Conservation (phyloP, 2,329 filamentous ascomycete species). For the Zymoseptoria brevis region DNA sequence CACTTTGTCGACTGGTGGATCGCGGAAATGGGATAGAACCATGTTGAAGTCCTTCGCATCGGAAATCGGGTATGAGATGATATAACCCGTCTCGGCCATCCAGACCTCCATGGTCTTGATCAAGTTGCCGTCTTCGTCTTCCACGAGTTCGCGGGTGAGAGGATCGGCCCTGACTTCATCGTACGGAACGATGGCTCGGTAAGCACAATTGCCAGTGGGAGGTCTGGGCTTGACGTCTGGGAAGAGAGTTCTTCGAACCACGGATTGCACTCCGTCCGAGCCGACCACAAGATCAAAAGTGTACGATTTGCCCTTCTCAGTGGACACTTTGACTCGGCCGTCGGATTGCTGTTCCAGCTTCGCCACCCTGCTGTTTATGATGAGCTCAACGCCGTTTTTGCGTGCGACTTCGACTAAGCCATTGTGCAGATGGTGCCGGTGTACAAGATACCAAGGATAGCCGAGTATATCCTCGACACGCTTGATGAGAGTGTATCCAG, state of each 20-base stretch:
- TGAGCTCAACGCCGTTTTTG: constrained; percentile 32
- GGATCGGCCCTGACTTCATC: constrained; percentile 37
- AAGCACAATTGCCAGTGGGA: constrained; percentile 39
- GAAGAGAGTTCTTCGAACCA: constrained; percentile 34
- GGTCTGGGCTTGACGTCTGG: constrained; percentile 35
- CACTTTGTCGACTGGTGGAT: constrained; percentile 31
- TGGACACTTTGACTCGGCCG: constrained; percentile 26
- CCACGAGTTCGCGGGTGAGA: constrained; percentile 26
- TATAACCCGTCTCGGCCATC: constrained; percentile 33
- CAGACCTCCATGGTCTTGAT: constrained; percentile 41
- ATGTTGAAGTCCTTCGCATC: constrained; percentile 40
- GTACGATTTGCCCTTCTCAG: constrained; percentile 17
- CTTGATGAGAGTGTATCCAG: constrained; percentile 33
- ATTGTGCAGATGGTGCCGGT: constrained; percentile 40
- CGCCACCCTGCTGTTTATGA: constrained; percentile 33
- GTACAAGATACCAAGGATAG: constrained; percentile 41
- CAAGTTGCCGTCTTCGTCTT: constrained; percentile 26
- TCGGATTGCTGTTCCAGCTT: constrained; percentile 25
- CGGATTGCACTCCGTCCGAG: constrained; percentile 26
- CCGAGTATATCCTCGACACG: constrained; percentile 28
- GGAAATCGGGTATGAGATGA: constrained; percentile 42
- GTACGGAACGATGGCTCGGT: constrained; percentile 40
- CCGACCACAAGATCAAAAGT: constrained; percentile 26
- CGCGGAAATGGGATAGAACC: constrained; percentile 38
- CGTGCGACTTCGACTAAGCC: constrained; percentile 36